phyloP scores from a whole-genome alignment of 345 rosid genomes.

The Hirschfeldia incana region DNA sequence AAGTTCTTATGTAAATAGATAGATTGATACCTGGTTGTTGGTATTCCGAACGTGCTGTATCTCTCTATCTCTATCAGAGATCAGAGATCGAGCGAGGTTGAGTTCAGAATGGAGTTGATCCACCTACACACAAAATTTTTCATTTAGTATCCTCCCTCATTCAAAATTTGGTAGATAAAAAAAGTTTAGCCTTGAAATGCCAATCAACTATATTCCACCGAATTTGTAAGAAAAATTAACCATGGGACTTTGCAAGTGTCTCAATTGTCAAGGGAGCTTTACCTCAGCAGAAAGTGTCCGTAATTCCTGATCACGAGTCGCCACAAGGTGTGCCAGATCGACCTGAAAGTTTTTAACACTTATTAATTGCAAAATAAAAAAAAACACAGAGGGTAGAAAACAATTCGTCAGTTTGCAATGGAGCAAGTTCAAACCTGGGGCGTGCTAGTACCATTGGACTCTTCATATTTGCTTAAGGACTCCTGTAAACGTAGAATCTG shows the following conservation, averaged over 20 bases:
- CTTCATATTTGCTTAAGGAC: conserved; percentile 88
- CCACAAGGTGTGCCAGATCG: conserved; percentile 92
- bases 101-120: conserved; percentile 93
- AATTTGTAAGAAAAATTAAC: background rate
- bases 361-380: background rate
- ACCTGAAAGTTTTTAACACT: conserved; percentile 52
- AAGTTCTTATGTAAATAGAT: background rate
- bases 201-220: background rate
- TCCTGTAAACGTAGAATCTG: conserved; percentile 95
- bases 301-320: conserved; percentile 93
- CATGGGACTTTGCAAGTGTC: conserved; percentile 2
- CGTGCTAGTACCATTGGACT: conserved; percentile 72
- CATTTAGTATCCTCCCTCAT: conserved; percentile 4
- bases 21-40: conserved; percentile 69
- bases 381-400: background rate
- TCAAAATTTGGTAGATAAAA: background rate
- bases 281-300: conserved; percentile 96
- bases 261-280: conserved; percentile 31
- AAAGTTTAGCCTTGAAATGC: background rate
- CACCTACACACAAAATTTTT: conserved; percentile 51
- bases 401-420: background rate
- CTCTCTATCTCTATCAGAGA: conserved; percentile 89
- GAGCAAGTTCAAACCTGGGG: conserved; percentile 67
- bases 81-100: conserved; percentile 81
- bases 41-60: conserved; percentile 71